A percentile compares a stretch with the other conserved stretches of the same genome.
These are phyloP conservation scores for Rosa hybrid DNA, from an alignment of 331 rosid genomes.

Conservation along the genomic window DNA sequence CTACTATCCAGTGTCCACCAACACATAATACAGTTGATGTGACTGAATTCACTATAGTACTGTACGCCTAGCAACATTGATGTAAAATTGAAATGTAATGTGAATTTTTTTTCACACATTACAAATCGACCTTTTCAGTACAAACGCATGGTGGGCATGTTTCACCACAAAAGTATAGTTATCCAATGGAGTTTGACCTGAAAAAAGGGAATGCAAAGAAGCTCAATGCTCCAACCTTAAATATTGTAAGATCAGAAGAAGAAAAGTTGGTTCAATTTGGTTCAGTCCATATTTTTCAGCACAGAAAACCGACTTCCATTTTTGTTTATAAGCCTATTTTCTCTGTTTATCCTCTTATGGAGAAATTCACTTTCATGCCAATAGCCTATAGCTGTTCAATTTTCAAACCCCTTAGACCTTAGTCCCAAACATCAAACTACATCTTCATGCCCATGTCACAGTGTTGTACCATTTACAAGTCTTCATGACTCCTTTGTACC, in stretches of 20 bases:
- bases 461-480: background rate
- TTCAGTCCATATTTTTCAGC: background rate
- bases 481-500: conserved; percentile 4
- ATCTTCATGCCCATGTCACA: conserved; percentile 4
- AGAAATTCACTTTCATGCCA: background rate
- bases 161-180: background rate
- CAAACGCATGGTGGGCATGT: conserved; percentile 13
- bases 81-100: background rate
- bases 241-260: background rate
- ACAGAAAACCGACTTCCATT: conserved; percentile 9
- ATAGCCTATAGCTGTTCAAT: background rate
- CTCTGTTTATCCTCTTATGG: background rate
- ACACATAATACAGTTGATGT: background rate
- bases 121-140: background rate
- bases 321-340: background rate
- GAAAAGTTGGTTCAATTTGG: background rate
- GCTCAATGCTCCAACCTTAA: conserved; percentile 17
- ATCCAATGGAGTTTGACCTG: conserved; percentile 11
- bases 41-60: background rate
- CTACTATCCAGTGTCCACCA: background rate
- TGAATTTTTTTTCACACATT: background rate
- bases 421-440: conserved; percentile 3
- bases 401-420: conserved; percentile 11
- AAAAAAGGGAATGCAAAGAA: background rate
- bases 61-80: background rate